Conservation (phyloP, 1,139 yeast species). For the Blastobotrys ciferrii region DNA sequence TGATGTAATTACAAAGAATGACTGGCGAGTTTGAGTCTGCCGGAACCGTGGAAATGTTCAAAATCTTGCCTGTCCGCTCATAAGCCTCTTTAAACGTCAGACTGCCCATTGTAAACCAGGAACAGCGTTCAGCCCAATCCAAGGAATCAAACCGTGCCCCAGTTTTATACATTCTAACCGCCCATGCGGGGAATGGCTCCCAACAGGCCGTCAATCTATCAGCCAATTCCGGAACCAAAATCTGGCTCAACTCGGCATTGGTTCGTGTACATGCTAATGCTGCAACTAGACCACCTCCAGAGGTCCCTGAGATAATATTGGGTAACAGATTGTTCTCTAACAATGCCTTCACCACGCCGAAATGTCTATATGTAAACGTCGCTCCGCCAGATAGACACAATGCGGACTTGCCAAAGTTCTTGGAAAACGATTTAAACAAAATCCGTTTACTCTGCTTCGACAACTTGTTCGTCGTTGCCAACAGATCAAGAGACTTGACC, state of each 20-base stretch:
- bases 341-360: slow-evolving; percentile 72
- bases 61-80: slow-evolving; percentile 63
- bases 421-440: slow-evolving; percentile 58
- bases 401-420: slow-evolving; percentile 72
- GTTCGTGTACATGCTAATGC: slow-evolving; percentile 71
- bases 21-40: slow-evolving; percentile 83
- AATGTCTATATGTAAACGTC: slow-evolving; percentile 72
- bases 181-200: slow-evolving; percentile 61
- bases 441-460: slow-evolving; percentile 45
- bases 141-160: slow-evolving; percentile 78
- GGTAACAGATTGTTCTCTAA: slow-evolving; percentile 68
- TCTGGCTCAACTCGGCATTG: slow-evolving; percentile 56
- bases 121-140: slow-evolving; percentile 67
- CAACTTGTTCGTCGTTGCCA: slow-evolving; percentile 44
- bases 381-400: slow-evolving; percentile 80
- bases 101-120: slow-evolving; percentile 72
- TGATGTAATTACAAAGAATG: slow-evolving; percentile 70
- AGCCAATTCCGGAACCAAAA: slow-evolving; percentile 63
- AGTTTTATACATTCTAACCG: slow-evolving; percentile 61
- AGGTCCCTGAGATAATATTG: slow-evolving; percentile 69
- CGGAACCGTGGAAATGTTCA: slow-evolving; percentile 76
- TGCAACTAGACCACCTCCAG: slow-evolving; percentile 82
- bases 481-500: slow-evolving; percentile 45
- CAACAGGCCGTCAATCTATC: slow-evolving; percentile 68
- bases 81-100: slow-evolving; percentile 70